A percentile compares a stretch with the other conserved stretches of the same genome.
Evolutionary conservation across 2,329 filamentous ascomycete species (phyloP).

Genomic region (Stemphylium beticola): DNA sequence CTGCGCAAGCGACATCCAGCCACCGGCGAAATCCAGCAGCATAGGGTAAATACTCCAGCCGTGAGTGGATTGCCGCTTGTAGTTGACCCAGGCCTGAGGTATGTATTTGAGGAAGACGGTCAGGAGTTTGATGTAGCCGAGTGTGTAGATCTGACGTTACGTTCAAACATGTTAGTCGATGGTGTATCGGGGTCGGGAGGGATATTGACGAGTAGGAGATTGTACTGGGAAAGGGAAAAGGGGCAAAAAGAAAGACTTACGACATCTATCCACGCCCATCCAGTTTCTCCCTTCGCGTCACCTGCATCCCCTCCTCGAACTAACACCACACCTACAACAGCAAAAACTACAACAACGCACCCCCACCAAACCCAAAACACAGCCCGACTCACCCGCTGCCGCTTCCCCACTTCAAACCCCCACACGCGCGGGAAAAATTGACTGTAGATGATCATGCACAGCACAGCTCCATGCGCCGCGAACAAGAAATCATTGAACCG

Average conservation of each 20-base stretch:
- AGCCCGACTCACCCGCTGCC: slow-evolving; percentile 63
- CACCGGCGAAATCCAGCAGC: slow-evolving; percentile 81
- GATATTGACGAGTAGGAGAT: no score
- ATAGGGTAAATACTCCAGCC: slow-evolving; percentile 91
- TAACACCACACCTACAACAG: slow-evolving; percentile 57
- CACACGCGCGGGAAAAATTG: slow-evolving; percentile 77
- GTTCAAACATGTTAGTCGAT: no score
- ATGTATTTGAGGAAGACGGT: slow-evolving; percentile 92
- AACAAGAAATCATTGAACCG: slow-evolving; percentile 90
- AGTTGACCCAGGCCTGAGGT: slow-evolving; percentile 74
- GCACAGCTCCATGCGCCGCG: slow-evolving; percentile 76
- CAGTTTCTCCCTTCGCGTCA: slow-evolving; percentile 54
- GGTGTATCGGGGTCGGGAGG: no score
- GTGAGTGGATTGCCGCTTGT: slow-evolving; percentile 79
- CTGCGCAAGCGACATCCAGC: slow-evolving; percentile 80
- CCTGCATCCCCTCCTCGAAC: slow-evolving; percentile 52
- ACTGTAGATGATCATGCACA: slow-evolving; percentile 75
- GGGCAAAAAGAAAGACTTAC: slow-evolving; percentile 47
- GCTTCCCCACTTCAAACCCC: slow-evolving; percentile 70
- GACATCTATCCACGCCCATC: slow-evolving; percentile 70
- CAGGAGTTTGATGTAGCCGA: slow-evolving; percentile 88
- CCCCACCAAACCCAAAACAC: slow-evolving; percentile 75
- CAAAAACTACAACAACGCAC: slow-evolving; percentile 67
- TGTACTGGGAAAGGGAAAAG: no score
- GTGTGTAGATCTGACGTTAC: slow-evolving; percentile 60